Conservation (phyloP, 1,139 yeast genomes). For the Pichia sp. region DNA sequence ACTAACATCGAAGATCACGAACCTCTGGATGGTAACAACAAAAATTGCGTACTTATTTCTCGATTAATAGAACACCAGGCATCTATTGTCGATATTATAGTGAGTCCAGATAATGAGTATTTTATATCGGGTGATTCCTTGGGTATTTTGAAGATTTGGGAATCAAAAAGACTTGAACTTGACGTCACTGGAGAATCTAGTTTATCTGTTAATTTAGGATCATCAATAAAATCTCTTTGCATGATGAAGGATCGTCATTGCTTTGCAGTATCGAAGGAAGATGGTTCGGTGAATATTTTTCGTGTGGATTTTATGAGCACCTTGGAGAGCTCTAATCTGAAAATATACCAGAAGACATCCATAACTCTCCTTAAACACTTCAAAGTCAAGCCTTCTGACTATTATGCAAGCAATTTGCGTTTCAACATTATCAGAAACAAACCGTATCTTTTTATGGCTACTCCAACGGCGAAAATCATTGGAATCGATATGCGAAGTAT, state of each 20-base stretch:
- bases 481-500: constrained; percentile 60
- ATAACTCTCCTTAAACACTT: constrained; percentile 43
- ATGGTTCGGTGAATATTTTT: constrained; percentile 59
- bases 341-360: constrained; percentile 17
- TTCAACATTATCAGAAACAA: constrained; percentile 36
- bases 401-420: constrained; percentile 42
- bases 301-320: constrained; percentile 48
- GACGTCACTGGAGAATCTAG: constrained; percentile 62
- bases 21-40: background rate
- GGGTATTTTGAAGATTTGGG: constrained; percentile 79
- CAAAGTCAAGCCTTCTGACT: constrained; percentile 34
- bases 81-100: constrained; percentile 52
- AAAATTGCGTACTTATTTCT: constrained; percentile 43
- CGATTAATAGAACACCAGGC: constrained; percentile 53
- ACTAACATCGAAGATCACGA: background rate
- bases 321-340: background rate
- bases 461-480: constrained; percentile 51
- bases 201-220: constrained; percentile 44
- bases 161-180: constrained; percentile 57
- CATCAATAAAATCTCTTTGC: constrained; percentile 44
- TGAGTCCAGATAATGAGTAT: constrained; percentile 59
- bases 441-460: constrained; percentile 44
- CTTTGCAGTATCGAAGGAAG: constrained; percentile 62
- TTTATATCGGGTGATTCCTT: constrained; percentile 76
- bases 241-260: constrained; percentile 63